Evolutionary conservation across 2,329 filamentous ascomycete species (phyloP).

Genomic region (Capronia epimyces): DNA sequence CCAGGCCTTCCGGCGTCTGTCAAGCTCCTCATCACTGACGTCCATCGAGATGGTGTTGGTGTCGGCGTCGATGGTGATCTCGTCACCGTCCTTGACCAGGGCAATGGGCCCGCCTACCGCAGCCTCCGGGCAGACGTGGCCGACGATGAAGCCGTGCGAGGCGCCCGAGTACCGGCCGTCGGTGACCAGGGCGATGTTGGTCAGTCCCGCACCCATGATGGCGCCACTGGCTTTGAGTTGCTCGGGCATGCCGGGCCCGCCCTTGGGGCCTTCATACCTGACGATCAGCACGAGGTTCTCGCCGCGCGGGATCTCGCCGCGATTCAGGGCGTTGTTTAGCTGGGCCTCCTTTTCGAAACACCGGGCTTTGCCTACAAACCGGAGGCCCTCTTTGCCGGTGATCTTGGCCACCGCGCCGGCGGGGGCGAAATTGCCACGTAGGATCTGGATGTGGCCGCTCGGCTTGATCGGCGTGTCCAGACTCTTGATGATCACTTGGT

Average conservation of each 20-base stretch:
- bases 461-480: slow-evolving; percentile 78
- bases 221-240: slow-evolving; percentile 82
- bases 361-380: slow-evolving; percentile 71
- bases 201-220: slow-evolving; percentile 86
- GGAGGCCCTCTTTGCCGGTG: slow-evolving; percentile 85
- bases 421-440: slow-evolving; percentile 81
- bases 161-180: slow-evolving; percentile 87
- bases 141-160: slow-evolving; percentile 87
- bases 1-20: slow-evolving; percentile 60
- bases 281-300: slow-evolving; percentile 87
- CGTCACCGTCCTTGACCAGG: slow-evolving; percentile 71
- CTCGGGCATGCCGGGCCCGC: slow-evolving; percentile 93
- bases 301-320: slow-evolving; percentile 62
- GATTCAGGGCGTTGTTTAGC: slow-evolving; percentile 68
- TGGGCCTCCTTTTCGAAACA: slow-evolving; percentile 83
- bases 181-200: slow-evolving; percentile 83
- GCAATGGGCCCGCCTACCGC: slow-evolving; percentile 84
- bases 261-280: slow-evolving; percentile 88
- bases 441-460: slow-evolving; percentile 81
- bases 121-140: slow-evolving; percentile 87
- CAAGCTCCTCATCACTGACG: slow-evolving; percentile 66
- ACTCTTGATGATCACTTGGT: slow-evolving; percentile 76
- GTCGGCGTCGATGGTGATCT: slow-evolving; percentile 79
- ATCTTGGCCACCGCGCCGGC: slow-evolving; percentile 92
- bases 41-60: slow-evolving; percentile 67